Evolutionary conservation across 139 green algal species (phyloP), one percentile per base, ranked within the genome.

Genomic region (Picochlorum sp.): DNA sequence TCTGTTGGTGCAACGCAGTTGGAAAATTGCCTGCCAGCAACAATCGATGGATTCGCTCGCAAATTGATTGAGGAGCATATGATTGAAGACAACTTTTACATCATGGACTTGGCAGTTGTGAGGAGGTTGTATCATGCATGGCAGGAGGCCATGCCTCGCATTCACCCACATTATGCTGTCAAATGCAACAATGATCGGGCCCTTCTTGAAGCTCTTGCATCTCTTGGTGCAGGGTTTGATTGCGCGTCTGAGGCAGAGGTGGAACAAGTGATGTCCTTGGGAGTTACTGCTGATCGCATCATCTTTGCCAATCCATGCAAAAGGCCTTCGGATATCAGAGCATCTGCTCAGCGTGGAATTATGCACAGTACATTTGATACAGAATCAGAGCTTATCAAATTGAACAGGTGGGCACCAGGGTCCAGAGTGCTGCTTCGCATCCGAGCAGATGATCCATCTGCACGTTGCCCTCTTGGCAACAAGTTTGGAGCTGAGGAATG

Each of bases 251-350:
- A 87, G 34, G 83, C 85, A 3, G 92, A 98, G 78, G 67, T 97
- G 18, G 77, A 90, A 32, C 61, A 74, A 51, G 88, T 97, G 49
- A 72, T 91, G 37, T 64, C 74, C 14, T 54, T 93, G 69, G 93
- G 92, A 4, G 88, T 95, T 1, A 20, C 62, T 37, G 73, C 87
- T 37, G 72, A 72, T 2, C 77, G 81, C 66, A 94, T 98, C 71
- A 82, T 98, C 26, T 97, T 92, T 64, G 92, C 93, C 2, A 92
- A 98, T 75, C 82, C 90, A 15, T 96, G 86, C 84, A 99, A 99
- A 84, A 78, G 85, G 18, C 79, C 88, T 15, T 64, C 56, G 6
- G 84, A 97, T 76, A 89, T 97, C 65, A 64, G 71, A 30, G 72
- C 63, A 58, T 72, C 72, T 1, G 65, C 72, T 20, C 21, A 64